Conservation (phyloP, 257 asterid species). For the Striga asiatica region DNA sequence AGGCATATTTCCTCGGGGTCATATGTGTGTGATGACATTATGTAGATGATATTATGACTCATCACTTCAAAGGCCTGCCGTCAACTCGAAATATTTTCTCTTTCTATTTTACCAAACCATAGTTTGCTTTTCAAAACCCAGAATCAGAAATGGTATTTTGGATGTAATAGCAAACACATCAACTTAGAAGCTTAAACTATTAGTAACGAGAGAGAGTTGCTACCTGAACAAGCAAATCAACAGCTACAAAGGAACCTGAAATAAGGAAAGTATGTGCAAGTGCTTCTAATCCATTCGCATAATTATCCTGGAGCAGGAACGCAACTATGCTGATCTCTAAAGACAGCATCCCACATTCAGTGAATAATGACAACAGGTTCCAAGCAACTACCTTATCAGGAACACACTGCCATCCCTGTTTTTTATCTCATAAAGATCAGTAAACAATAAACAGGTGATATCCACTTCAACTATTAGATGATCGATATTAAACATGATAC, state of each 20-base stretch:
- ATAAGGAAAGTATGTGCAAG: conserved; percentile 64
- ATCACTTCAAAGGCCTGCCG: too few relatives aligned
- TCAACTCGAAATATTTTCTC: too few relatives aligned
- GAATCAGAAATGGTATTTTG: not conserved
- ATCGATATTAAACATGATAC: not conserved
- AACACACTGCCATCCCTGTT: conserved; percentile 82
- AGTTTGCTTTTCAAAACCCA: not conserved
- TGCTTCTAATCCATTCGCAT: conserved; percentile 74
- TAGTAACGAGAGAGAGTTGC: not conserved
- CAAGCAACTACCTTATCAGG: conserved; percentile 62
- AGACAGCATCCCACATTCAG: conserved; percentile 65
- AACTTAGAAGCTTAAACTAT: conserved; percentile 5
- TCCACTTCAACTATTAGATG: not conserved
- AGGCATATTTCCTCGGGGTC: too few relatives aligned
- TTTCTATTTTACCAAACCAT: not conserved
- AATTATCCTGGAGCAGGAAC: conserved; percentile 78
- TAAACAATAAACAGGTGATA: not conserved
- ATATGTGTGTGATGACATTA: too few relatives aligned
- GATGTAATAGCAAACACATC: not conserved
- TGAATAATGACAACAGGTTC: conserved; percentile 64
- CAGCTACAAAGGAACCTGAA: conserved; percentile 72
- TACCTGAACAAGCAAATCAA: conserved; percentile 78
- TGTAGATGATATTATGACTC: too few relatives aligned
- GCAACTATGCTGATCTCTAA: conserved; percentile 69
- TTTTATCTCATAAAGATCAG: conserved; percentile 9